Conservation (phyloP, 1,284 basidiomycete genomes). For the Amylostereum chailletii region DNA sequence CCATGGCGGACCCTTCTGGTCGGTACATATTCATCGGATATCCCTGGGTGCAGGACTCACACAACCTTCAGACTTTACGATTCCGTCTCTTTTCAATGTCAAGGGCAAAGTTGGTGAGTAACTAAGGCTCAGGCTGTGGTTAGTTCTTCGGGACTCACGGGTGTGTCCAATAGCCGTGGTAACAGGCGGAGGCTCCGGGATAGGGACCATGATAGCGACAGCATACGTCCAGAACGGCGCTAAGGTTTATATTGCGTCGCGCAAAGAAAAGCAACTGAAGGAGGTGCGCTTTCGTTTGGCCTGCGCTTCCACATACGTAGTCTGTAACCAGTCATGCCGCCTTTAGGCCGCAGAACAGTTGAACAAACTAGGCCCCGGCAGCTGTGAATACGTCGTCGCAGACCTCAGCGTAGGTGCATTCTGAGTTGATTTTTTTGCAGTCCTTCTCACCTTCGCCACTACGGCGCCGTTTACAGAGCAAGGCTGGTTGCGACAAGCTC, state of each 20-base stretch:
- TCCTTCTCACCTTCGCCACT: background rate
- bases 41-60: too few species aligned
- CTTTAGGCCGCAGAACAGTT: slow-evolving; percentile 49
- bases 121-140: background rate
- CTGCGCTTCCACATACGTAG: background rate
- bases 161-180: slow-evolving; percentile 47
- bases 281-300: slow-evolving; percentile 35
- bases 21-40: too few species aligned
- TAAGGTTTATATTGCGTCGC: slow-evolving; percentile 79
- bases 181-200: slow-evolving; percentile 73
- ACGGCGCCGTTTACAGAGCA: slow-evolving; percentile 35
- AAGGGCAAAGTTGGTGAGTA: slow-evolving; percentile 64
- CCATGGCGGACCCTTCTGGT: too few species aligned
- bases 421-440: slow-evolving; percentile 1
- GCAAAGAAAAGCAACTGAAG: slow-evolving; percentile 72
- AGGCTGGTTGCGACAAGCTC: slow-evolving; percentile 75
- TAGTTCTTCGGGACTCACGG: background rate
- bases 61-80: slow-evolving; percentile 39
- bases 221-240: slow-evolving; percentile 78
- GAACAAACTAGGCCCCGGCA: slow-evolving; percentile 48
- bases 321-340: slow-evolving; percentile 1
- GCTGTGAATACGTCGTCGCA: slow-evolving; percentile 64
- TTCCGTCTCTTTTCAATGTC: slow-evolving; percentile 62
- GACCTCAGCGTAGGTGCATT: slow-evolving; percentile 52
- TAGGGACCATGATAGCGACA: slow-evolving; percentile 76